Evolutionary conservation across 2,329 filamentous ascomycete genomes (phyloP).

Genomic region (Knufia fluminis): DNA sequence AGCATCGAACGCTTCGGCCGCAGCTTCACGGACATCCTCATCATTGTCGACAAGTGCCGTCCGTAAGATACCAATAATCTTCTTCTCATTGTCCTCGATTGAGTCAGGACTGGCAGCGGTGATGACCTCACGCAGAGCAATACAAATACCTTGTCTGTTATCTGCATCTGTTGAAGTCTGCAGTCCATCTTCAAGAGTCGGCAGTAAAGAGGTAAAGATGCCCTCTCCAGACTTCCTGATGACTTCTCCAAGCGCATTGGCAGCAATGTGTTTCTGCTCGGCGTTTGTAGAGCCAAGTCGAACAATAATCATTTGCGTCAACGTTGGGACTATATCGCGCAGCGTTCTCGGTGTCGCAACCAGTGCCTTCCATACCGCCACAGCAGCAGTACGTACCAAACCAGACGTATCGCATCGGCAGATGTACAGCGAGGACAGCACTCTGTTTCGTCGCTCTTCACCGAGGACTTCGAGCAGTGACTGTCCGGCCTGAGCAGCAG

Average conservation of each 20-base stretch:
- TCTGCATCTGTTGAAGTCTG: constrained; percentile 82
- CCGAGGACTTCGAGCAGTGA: constrained; percentile 92
- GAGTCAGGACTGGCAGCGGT: constrained; percentile 78
- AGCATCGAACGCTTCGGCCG: constrained; percentile 93
- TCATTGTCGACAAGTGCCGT: constrained; percentile 86
- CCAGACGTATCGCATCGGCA: constrained; percentile 95
- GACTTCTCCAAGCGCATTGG: constrained; percentile 90
- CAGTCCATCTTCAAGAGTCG: constrained; percentile 84
- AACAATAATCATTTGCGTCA: constrained; percentile 89
- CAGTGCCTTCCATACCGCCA: constrained; percentile 92
- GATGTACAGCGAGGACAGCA: constrained; percentile 93
- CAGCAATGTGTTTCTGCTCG: constrained; percentile 98
- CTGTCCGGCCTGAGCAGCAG: constrained; percentile 73
- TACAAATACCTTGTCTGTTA: constrained; percentile 93
- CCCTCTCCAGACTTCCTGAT: constrained; percentile 95
- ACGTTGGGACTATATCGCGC: constrained; percentile 88
- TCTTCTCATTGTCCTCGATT: constrained; percentile 89
- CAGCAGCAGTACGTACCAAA: constrained; percentile 77
- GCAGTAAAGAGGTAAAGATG: constrained; percentile 76
- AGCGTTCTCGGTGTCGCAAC: constrained; percentile 86
- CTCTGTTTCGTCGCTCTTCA: constrained; percentile 92
- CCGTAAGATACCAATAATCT: constrained; percentile 85
- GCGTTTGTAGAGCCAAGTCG: constrained; percentile 91
- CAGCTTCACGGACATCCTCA: constrained; percentile 83
- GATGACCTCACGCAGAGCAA: constrained; percentile 89